Evolutionary conservation across 768 basidiomycete species (phyloP).

Genomic region (Serendipita sp.): DNA sequence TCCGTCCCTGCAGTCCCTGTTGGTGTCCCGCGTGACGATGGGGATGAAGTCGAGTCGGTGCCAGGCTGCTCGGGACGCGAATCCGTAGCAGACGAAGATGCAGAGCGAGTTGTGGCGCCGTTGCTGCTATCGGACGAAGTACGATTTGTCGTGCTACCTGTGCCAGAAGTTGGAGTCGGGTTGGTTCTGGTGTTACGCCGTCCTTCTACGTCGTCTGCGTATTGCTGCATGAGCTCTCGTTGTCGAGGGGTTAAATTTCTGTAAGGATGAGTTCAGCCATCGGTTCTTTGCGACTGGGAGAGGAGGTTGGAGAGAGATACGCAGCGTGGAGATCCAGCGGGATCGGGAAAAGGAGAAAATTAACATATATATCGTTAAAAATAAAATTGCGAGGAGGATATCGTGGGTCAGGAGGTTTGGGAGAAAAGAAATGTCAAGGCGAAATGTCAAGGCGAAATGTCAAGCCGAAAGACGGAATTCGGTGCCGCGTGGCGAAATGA

Average conservation of each 20-base stretch:
- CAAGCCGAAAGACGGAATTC: neutral
- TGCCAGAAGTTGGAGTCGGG: neutral
- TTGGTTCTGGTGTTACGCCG: slow-evolving; percentile 14
- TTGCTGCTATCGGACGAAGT: too few relatives aligned
- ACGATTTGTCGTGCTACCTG: neutral
- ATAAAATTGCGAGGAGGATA: neutral
- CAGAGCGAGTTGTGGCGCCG: too few relatives aligned
- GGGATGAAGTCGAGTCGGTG: too few relatives aligned
- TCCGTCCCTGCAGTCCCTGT: too few relatives aligned
- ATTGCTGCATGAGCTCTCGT: slow-evolving; percentile 72
- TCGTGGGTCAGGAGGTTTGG: neutral
- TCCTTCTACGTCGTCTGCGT: slow-evolving; percentile 87
- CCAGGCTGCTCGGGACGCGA: too few relatives aligned
- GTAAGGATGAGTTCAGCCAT: slow-evolving; percentile 4
- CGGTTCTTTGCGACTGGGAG: neutral
- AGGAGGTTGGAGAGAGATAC: neutral
- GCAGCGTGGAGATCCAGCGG: neutral
- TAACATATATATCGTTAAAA: too few relatives aligned
- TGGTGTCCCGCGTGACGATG: too few relatives aligned
- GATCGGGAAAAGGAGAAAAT: neutral
- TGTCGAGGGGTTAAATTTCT: slow-evolving; percentile 75
- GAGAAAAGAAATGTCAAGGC: neutral
- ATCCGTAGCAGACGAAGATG: too few relatives aligned
- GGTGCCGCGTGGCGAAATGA: neutral
- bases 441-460: neutral